Conservation (phyloP, 1,139 yeast species). For the Zygosaccharomyces pseudobailii region DNA sequence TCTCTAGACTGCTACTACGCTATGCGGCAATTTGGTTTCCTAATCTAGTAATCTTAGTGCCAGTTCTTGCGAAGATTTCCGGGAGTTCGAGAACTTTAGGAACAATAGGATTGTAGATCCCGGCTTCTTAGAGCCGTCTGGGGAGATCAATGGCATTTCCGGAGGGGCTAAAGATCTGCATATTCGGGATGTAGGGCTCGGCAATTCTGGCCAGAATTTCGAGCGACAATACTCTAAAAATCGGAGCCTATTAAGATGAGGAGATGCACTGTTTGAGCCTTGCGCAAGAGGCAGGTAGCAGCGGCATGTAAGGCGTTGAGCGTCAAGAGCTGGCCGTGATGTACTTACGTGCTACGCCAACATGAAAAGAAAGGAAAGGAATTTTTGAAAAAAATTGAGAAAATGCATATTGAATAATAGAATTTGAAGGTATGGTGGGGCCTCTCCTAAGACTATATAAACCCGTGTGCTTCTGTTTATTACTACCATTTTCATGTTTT, state of each 20-base stretch:
- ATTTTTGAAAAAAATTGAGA: not conserved
- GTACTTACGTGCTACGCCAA: not conserved
- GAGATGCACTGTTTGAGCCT: not conserved
- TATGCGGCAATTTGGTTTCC: not conserved
- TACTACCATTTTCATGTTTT: not conserved
- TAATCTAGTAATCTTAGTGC: not conserved
- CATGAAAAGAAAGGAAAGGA: not conserved
- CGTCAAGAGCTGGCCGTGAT: not conserved
- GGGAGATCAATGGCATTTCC: not conserved
- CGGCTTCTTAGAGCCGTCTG: not conserved
- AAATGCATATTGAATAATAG: not conserved
- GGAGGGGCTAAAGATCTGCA: not conserved
- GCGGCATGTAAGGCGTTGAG: not conserved
- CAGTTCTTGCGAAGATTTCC: not conserved
- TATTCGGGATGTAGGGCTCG: not conserved
- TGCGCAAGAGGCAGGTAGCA: not conserved
- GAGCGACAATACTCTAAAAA: not conserved
- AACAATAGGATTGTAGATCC: not conserved
- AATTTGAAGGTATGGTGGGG: not conserved
- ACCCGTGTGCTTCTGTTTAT: no score
- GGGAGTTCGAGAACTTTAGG: not conserved
- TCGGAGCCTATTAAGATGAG: not conserved
- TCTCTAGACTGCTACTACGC: not conserved
- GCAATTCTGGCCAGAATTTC: not conserved
- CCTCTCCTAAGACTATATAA: not conserved